Percentiles rank a stretch among this genome's conserved stretches.
phyloP scores from a whole-genome alignment of 1,284 basidiomycete species.

The Ganoderma leucocontextum region DNA sequence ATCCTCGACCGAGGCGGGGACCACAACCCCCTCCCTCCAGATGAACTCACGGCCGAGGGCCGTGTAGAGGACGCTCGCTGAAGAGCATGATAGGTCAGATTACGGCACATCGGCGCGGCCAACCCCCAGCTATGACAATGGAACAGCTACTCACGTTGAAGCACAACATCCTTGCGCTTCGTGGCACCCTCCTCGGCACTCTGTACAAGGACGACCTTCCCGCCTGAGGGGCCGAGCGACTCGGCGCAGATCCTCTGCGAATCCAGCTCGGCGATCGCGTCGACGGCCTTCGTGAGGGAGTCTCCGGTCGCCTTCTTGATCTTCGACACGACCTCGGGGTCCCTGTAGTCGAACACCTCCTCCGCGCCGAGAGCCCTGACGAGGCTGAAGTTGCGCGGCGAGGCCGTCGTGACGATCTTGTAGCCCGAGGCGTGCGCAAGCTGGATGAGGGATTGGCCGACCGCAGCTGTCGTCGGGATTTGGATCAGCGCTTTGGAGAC shows the following conservation, averaged over 20 bases:
- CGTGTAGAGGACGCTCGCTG: conserved; percentile 38
- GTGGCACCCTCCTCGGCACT: conserved; percentile 21
- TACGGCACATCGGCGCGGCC: background rate
- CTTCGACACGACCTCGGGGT: conserved; percentile 33
- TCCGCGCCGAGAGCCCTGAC: conserved; percentile 52
- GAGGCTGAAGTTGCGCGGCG: conserved; percentile 48
- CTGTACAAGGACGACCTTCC: conserved; percentile 33
- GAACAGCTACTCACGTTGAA: conserved; percentile 26
- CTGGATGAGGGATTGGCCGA: conserved; percentile 54
- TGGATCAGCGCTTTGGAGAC: background rate
- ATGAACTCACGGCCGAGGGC: conserved; percentile 33
- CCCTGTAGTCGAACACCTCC: conserved; percentile 45
- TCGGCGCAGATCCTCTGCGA: conserved; percentile 34
- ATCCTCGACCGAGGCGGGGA: conserved; percentile 29
- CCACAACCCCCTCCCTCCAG: conserved; percentile 11
- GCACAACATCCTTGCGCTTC: conserved; percentile 30
- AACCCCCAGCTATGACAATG: background rate
- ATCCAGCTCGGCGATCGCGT: conserved; percentile 31
- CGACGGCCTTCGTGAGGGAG: conserved; percentile 31
- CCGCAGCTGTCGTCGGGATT: conserved; percentile 32
- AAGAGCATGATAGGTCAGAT: background rate
- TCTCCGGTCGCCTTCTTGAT: conserved; percentile 38
- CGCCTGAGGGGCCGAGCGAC: conserved; percentile 30
- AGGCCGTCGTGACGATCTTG: conserved; percentile 50
- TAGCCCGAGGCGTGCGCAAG: conserved; percentile 52